These are phyloP conservation scores for Verbena officinalis DNA, from an alignment of 257 asterid genomes.

Conservation along the genomic window DNA sequence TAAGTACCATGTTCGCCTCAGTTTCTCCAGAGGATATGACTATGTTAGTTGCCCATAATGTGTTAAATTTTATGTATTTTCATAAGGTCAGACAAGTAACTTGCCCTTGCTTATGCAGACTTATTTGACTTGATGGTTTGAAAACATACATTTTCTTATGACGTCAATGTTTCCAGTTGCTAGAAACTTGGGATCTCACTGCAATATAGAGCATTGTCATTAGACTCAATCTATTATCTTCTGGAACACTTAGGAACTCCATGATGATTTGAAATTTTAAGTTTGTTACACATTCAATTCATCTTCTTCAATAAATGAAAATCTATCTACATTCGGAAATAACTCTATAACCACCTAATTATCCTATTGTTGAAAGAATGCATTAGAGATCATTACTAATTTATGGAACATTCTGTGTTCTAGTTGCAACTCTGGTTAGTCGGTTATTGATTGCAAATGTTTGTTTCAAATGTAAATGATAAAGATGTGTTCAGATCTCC, in stretches of 20 bases:
- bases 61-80: background rate
- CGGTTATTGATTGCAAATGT: constrained; percentile 8
- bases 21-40: background rate
- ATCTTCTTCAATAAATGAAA: background rate
- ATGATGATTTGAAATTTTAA: background rate
- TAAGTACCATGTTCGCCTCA: no score
- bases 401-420: constrained; percentile 4
- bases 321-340: background rate
- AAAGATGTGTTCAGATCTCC: constrained; percentile 29
- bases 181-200: background rate
- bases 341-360: background rate
- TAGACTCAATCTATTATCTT: background rate
- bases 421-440: constrained; percentile 13
- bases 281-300: background rate
- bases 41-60: background rate
- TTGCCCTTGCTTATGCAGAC: background rate
- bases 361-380: constrained; percentile 1
- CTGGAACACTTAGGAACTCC: background rate
- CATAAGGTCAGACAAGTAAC: constrained; percentile 4
- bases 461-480: constrained; percentile 29
- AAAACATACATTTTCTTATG: background rate
- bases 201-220: background rate
- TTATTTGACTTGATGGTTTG: background rate
- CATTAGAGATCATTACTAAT: background rate
- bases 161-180: background rate